Conservation (phyloP, 2,329 filamentous ascomycete genomes). For the Penicillium hesseltinei region DNA sequence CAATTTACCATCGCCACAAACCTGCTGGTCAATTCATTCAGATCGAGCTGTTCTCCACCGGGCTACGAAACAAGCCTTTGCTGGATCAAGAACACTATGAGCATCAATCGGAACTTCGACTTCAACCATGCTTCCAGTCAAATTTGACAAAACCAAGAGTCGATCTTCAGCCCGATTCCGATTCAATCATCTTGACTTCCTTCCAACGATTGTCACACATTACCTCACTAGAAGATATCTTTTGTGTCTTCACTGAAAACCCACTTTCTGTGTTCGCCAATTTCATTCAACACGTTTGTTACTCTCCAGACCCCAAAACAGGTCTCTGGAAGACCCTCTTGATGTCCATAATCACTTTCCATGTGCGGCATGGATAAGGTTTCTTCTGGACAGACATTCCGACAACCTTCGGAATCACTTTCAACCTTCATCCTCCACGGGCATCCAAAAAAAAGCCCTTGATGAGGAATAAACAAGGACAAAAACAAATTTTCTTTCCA, state of each 20-base stretch:
- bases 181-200: background rate
- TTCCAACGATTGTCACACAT: background rate
- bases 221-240: background rate
- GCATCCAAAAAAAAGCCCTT: background rate
- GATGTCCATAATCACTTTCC: background rate
- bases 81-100: background rate
- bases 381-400: background rate
- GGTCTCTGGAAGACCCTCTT: background rate
- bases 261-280: background rate
- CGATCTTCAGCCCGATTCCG: no score
- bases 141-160: background rate
- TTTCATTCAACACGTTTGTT: background rate
- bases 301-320: background rate
- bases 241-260: background rate
- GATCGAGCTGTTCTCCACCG: background rate
- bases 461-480: background rate
- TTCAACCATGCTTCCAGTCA: background rate
- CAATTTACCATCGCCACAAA: background rate
- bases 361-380: background rate
- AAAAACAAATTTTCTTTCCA: background rate
- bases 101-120: background rate
- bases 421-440: background rate
- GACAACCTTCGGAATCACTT: background rate
- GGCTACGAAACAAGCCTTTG: background rate
- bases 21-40: no score